Conservation (phyloP, 208 protist genomes). For the Trypanosoma lewisi region DNA sequence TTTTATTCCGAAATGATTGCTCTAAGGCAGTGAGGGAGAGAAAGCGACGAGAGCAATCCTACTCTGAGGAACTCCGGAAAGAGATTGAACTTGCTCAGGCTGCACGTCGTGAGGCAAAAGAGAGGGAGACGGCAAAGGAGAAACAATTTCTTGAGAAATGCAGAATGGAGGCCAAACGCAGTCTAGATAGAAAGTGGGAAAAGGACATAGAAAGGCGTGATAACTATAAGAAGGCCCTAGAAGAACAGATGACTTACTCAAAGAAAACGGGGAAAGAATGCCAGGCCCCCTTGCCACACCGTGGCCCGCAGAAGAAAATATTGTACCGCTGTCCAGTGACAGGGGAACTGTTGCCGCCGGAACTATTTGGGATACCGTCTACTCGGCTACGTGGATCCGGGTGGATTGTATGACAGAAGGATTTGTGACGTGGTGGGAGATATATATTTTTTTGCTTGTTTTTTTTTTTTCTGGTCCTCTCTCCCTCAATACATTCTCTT, state of each 20-base stretch:
- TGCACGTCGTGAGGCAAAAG: constrained; percentile 17
- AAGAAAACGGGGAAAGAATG: constrained; percentile 17
- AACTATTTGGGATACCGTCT: constrained; percentile 52
- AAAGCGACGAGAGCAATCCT: constrained; percentile 20
- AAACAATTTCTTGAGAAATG: constrained; percentile 25
- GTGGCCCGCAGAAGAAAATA: constrained; percentile 19
- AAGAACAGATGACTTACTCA: constrained; percentile 19
- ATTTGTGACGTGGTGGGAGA: too few species aligned
- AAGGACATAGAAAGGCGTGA: constrained; percentile 30
- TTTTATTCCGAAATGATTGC: constrained; percentile 8
- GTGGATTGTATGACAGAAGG: neutral
- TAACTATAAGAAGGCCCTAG: constrained; percentile 11
- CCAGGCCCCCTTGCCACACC: constrained; percentile 2
- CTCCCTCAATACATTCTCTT: too few species aligned
- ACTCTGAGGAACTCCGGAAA: constrained; percentile 30
- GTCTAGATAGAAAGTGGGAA: constrained; percentile 28
- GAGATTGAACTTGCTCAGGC: constrained; percentile 25
- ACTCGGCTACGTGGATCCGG: neutral
- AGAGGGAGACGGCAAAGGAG: constrained; percentile 19
- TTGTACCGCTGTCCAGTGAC: constrained; percentile 74
- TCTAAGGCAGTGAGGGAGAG: constrained; percentile 18
- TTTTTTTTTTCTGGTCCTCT: neutral
- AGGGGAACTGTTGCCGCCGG: constrained; percentile 42
- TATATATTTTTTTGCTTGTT: constrained; percentile 9
- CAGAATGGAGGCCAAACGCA: constrained; percentile 5